Evolutionary conservation across 2,329 filamentous ascomycete species (phyloP).

Genomic region (Trichoderma oligosporum): DNA sequence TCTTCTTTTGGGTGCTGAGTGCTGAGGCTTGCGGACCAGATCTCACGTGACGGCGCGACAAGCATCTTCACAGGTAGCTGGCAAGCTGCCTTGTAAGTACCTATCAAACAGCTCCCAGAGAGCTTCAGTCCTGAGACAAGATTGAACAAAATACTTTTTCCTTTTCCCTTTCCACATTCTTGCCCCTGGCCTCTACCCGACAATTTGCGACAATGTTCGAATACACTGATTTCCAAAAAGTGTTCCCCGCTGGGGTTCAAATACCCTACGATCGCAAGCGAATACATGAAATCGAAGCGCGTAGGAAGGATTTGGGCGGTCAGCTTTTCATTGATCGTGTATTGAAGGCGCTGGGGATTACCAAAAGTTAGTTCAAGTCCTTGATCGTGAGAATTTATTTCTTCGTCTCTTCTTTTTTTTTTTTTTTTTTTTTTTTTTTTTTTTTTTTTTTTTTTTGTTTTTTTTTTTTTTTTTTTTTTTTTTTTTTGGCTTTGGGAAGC

Average conservation of each 20-base stretch:
- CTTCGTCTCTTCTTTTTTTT: too few species aligned
- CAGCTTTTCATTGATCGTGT: conserved; percentile 77
- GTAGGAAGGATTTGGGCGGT: conserved; percentile 65
- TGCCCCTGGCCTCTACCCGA: neutral
- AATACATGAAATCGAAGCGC: conserved; percentile 60
- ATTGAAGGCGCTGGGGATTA: conserved; percentile 62
- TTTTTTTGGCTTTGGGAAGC: too few species aligned
- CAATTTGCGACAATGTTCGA: conserved; percentile 49
- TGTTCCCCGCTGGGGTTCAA: conserved; percentile 60
- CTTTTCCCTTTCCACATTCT: neutral
- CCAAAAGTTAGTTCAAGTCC: conserved; percentile 51
- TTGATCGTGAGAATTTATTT: neutral
- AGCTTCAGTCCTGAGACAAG: neutral
- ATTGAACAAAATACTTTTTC: neutral
- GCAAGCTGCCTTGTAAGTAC: neutral
- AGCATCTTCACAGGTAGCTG: neutral
- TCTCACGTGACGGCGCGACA: conserved; percentile 25
- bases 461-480: too few species aligned
- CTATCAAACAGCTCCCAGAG: neutral
- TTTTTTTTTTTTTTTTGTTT: too few species aligned
- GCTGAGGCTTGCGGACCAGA: neutral
- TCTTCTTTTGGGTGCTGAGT: neutral
- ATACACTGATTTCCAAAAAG: conserved; percentile 62
- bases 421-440: too few species aligned
- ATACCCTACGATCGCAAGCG: conserved; percentile 60